Evolutionary conservation across 2,329 filamentous ascomycete genomes (phyloP).

Genomic region (Aspergillus piperis): DNA sequence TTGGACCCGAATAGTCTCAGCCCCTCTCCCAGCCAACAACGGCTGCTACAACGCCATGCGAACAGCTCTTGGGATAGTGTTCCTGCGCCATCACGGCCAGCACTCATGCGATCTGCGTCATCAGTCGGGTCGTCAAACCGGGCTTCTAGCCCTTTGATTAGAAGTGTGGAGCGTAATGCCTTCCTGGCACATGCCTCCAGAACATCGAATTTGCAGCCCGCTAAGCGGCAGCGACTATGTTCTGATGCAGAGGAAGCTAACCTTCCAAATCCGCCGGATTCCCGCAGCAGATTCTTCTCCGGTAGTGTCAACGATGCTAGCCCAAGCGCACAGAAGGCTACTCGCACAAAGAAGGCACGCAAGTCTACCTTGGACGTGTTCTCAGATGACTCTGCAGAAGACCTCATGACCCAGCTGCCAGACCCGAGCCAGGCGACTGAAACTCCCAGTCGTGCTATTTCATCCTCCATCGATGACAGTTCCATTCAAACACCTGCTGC

Average conservation of each 20-base stretch:
- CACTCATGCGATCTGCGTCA: slow-evolving; percentile 37
- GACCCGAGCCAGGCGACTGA: slow-evolving; percentile 30
- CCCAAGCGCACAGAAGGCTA: slow-evolving; percentile 40
- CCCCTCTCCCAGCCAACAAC: slow-evolving; percentile 65
- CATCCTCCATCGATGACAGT: background rate
- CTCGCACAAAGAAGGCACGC: slow-evolving; percentile 43
- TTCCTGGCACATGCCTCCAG: slow-evolving; percentile 43
- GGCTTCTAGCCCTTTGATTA: slow-evolving; percentile 45
- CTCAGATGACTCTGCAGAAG: slow-evolving; percentile 56
- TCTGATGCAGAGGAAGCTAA: slow-evolving; percentile 46
- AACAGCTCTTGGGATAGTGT: slow-evolving; percentile 58
- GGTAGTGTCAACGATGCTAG: slow-evolving; percentile 36
- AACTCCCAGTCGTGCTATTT: background rate
- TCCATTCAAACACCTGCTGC: background rate
- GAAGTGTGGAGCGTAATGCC: slow-evolving; percentile 41
- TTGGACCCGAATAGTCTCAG: slow-evolving; percentile 68
- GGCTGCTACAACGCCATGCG: slow-evolving; percentile 55
- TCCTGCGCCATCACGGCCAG: slow-evolving; percentile 46
- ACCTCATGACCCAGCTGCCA: slow-evolving; percentile 50
- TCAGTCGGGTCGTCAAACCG: slow-evolving; percentile 38
- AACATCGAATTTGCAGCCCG: slow-evolving; percentile 48
- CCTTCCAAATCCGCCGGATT: slow-evolving; percentile 33
- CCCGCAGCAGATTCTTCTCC: slow-evolving; percentile 53
- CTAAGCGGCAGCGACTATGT: slow-evolving; percentile 55
- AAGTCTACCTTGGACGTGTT: slow-evolving; percentile 52